Evolutionary conservation across 768 basidiomycete species (phyloP), one percentile per base, ranked within the genome.

Genomic region (Xanthoconium stramineum): DNA sequence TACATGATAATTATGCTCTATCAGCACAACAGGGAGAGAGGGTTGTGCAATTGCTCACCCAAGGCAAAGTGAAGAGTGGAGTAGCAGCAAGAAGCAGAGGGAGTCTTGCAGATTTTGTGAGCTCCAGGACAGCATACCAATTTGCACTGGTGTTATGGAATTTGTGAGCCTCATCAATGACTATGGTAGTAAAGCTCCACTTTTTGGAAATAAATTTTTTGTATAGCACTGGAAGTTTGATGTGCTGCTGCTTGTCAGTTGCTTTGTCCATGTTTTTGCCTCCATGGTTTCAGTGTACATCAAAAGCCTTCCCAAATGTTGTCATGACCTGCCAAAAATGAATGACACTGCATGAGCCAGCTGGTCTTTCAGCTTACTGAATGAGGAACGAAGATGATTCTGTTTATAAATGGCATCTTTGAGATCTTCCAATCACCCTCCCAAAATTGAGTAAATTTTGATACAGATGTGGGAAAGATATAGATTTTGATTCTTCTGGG

Each of bases 191-290:
- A 29, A 53, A 57, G 6, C 35, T n/a, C 7, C 24, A 29, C 2
- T 29, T 40, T 5, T 6, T 20, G 28, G 51, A 57, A n/a, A 57
- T 47, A 2, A 43, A 37, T 48, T 57, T 57, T 33, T 48, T 43
- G n/a, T 57, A 48, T 5, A 57, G 30, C 4, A 44, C 40, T 6
- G 56, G 56, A 14, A 57, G 56, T 11, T 57, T 57, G 47, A 57
- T 49, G 20, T 57, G 47, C 28, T 47, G 29, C 15, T 38, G 47
- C 5, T 57, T 36, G 11, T 57, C 51, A 3, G 47, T 49, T 6
- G 51, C 40, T 33, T 57, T 57, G 35, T 53, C 49, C 0, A 42
- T 36, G 49, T 57, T 57, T 24, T 12, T 49, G 14, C 56, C 30
- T 15, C 56, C 46, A 2, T 29, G 35, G 1, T 15, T 2, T 48